A percentile compares a stretch with the other conserved stretches of the same genome.
Evolutionary conservation across 768 basidiomycete species (phyloP).

Genomic region (Leccinum incarnatum): DNA sequence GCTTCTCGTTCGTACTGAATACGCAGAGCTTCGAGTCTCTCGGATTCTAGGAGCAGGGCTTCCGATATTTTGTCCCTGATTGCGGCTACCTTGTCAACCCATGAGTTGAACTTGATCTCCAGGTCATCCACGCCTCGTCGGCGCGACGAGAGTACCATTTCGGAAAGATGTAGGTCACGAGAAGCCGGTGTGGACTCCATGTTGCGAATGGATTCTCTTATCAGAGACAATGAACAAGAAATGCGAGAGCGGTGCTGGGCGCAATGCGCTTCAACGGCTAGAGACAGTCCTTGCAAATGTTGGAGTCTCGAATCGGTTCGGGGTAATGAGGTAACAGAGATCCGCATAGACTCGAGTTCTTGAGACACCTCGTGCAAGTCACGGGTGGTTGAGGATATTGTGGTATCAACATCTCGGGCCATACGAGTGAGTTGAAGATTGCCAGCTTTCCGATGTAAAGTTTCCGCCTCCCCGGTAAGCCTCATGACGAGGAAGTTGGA

Average conservation of each 20-base stretch:
- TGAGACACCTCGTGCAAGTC: conserved; percentile 40
- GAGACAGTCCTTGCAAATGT: conserved; percentile 37
- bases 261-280: conserved; percentile 36
- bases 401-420: conserved; percentile 51
- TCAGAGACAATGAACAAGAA: conserved; percentile 47
- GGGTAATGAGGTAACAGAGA: conserved; percentile 30
- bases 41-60: conserved; percentile 39
- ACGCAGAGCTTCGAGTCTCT: conserved; percentile 41
- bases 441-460: conserved; percentile 44
- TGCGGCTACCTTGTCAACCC: conserved; percentile 38
- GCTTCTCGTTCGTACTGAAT: conserved; percentile 26
- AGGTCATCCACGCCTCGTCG: conserved; percentile 49
- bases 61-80: conserved; percentile 39
- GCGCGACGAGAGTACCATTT: conserved; percentile 49
- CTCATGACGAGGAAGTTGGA: conserved; percentile 67
- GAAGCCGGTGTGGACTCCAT: conserved; percentile 51
- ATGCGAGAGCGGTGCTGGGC: conserved; percentile 37
- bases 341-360: conserved; percentile 40
- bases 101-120: conserved; percentile 46
- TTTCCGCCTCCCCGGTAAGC: conserved; percentile 53
- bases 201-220: conserved; percentile 51
- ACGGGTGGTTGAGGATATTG: conserved; percentile 36
- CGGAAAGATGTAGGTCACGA: conserved; percentile 44
- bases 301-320: conserved; percentile 30
- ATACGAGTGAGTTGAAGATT: conserved; percentile 52